Percentiles rank a stretch among this genome's conserved stretches.
Evolutionary conservation across 495 filamentous ascomycete species (phyloP).

Genomic region (Xylaria bambusicola): DNA sequence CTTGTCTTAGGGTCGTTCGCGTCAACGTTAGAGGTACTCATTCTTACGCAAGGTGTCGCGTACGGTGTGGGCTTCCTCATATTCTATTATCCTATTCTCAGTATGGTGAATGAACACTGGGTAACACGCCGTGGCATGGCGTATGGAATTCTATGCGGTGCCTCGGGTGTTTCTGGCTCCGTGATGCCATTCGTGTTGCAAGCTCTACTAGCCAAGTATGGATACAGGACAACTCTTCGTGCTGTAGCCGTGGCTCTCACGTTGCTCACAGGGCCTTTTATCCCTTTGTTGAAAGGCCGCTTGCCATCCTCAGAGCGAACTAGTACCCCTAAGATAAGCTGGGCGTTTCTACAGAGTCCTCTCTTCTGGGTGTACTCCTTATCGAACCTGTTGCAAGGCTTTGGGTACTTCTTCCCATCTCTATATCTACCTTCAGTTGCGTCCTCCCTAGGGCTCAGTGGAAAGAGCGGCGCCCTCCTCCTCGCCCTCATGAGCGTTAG

Average conservation of each 20-base stretch:
- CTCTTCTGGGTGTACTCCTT: conserved; percentile 15
- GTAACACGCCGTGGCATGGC: conserved; percentile 42
- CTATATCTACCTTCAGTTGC: conserved; percentile 34
- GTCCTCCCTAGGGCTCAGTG: conserved; percentile 3
- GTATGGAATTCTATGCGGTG: conserved; percentile 43
- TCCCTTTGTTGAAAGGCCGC: conserved; percentile 11
- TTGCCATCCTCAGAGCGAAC: background rate
- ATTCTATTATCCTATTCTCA: conserved; percentile 38
- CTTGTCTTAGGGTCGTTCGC: conserved; percentile 39
- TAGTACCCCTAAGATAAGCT: conserved; percentile 6
- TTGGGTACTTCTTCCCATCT: conserved; percentile 25
- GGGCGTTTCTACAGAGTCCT: conserved; percentile 10
- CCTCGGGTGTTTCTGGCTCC: conserved; percentile 37
- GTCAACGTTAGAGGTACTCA: conserved; percentile 28
- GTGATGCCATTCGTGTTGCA: conserved; percentile 40
- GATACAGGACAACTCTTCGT: conserved; percentile 40
- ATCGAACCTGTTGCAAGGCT: conserved; percentile 25
- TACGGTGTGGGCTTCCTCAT: conserved; percentile 42
- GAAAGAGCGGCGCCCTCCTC: conserved; percentile 20
- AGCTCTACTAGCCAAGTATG: conserved; percentile 33
- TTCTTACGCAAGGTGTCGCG: conserved; percentile 40
- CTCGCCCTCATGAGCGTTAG: conserved; percentile 36
- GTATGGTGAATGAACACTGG: conserved; percentile 33
- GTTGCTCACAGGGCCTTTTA: conserved; percentile 33
- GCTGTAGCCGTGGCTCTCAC: conserved; percentile 32